Evolutionary conservation across 768 basidiomycete species (phyloP).

Genomic region (Suillus decipiens): DNA sequence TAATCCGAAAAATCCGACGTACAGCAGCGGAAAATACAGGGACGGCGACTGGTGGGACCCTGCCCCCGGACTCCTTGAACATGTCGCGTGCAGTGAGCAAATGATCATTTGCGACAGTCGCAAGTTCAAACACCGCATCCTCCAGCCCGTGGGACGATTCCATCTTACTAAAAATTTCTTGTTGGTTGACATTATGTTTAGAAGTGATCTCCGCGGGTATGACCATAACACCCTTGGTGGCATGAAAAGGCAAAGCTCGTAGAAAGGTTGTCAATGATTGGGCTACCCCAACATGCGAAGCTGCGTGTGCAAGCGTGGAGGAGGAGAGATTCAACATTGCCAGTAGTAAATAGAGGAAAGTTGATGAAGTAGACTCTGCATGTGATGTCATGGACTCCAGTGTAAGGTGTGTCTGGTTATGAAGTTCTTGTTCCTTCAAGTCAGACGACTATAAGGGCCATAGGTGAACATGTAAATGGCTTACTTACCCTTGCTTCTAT

Average conservation of each 20-base stretch:
- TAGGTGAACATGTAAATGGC: constrained; percentile 3
- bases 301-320: constrained; percentile 67
- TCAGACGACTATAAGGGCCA: constrained; percentile 24
- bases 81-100: constrained; percentile 71
- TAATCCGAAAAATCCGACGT: constrained; percentile 34
- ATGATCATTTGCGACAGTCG: constrained; percentile 79
- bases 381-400: constrained; percentile 67
- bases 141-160: constrained; percentile 57
- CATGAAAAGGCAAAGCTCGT: constrained; percentile 78
- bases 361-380: constrained; percentile 80
- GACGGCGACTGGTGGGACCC: constrained; percentile 59
- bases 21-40: constrained; percentile 76
- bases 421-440: constrained; percentile 64
- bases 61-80: constrained; percentile 55
- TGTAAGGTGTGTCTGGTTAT: constrained; percentile 64
- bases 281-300: constrained; percentile 79
- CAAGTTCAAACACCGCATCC: constrained; percentile 83
- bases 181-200: constrained; percentile 74
- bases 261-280: constrained; percentile 72
- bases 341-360: constrained; percentile 74
- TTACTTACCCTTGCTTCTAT: constrained; percentile 76
- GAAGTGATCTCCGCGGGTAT: constrained; percentile 84
- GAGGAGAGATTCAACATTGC: constrained; percentile 62
- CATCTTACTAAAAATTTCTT: constrained; percentile 71
- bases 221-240: constrained; percentile 65